A percentile compares a stretch with the other conserved stretches of the same genome.
Conservation (phyloP, 2,329 filamentous ascomycete species). For the Aspergillus bombycis region DNA sequence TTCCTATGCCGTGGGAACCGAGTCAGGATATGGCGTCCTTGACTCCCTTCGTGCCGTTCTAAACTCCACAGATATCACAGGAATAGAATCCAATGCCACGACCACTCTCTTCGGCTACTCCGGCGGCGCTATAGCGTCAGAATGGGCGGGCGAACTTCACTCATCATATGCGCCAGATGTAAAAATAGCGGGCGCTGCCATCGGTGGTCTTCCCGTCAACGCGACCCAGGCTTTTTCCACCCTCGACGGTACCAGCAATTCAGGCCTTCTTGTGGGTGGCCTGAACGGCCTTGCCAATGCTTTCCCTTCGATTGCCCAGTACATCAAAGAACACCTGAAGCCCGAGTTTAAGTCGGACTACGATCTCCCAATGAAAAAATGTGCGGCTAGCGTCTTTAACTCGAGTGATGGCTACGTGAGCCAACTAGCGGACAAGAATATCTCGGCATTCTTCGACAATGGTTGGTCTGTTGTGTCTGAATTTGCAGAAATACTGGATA, state of each 20-base stretch:
- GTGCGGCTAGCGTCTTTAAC: background rate
- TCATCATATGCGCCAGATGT: constrained; percentile 55
- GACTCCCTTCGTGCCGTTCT: constrained; percentile 46
- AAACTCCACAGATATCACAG: constrained; percentile 18
- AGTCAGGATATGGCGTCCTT: constrained; percentile 44
- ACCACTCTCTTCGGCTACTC: constrained; percentile 56
- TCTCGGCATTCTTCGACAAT: constrained; percentile 2
- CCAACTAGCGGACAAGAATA: background rate
- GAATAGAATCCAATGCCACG: constrained; percentile 29
- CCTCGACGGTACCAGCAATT: background rate
- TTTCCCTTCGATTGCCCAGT: background rate
- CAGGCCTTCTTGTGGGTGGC: background rate
- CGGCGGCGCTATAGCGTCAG: constrained; percentile 53
- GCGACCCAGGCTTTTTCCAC: constrained; percentile 23
- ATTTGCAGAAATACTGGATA: background rate
- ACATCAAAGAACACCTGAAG: background rate
- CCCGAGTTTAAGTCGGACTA: background rate
- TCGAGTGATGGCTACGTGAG: background rate
- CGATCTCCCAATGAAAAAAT: background rate
- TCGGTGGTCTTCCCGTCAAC: constrained; percentile 51
- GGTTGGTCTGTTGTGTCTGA: background rate
- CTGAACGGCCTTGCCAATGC: constrained; percentile 3
- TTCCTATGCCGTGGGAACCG: constrained; percentile 41
- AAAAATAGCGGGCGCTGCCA: constrained; percentile 46
- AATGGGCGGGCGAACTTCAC: constrained; percentile 55